Conservation (phyloP, 1,139 yeast species). For the Debaryomyces nepalensis region DNA sequence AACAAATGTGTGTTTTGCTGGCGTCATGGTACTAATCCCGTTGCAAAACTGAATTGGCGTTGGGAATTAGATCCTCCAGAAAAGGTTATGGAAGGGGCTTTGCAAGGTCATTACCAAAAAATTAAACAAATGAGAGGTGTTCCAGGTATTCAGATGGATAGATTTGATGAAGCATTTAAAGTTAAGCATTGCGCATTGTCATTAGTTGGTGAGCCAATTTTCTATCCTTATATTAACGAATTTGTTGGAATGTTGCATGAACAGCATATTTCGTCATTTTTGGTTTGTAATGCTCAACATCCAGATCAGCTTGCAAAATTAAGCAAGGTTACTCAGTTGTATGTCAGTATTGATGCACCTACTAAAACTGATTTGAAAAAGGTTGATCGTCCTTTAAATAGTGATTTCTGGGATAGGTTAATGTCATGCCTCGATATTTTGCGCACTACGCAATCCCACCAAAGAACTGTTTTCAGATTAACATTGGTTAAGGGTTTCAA, state of each 20-base stretch:
- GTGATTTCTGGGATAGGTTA: constrained; percentile 93
- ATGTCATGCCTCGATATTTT: constrained; percentile 79
- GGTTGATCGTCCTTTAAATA: constrained; percentile 85
- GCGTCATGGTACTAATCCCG: constrained; percentile 98
- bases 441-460: constrained; percentile 71
- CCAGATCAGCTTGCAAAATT: constrained; percentile 77
- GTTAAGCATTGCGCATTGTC: constrained; percentile 92
- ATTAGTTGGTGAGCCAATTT: constrained; percentile 92
- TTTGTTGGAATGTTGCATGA: constrained; percentile 81
- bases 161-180: constrained; percentile 88
- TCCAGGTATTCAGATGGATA: constrained; percentile 88
- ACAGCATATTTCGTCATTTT: constrained; percentile 77
- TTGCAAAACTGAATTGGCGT: constrained; percentile 89
- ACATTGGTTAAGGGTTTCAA: constrained; percentile 93
- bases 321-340: constrained; percentile 82
- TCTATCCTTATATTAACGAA: constrained; percentile 88
- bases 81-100: constrained; percentile 79
- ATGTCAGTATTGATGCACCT: constrained; percentile 92
- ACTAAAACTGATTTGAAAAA: constrained; percentile 77
- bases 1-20: constrained; percentile 96
- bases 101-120: constrained; percentile 86
- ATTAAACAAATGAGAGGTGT: constrained; percentile 95
- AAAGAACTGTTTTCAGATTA: constrained; percentile 88
- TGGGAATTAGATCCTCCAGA: constrained; percentile 95
- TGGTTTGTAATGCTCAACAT: constrained; percentile 95